Percentiles rank a stretch among this genome's conserved stretches.
Conservation (phyloP, 371 early-diverging fungal species). For the Phascolomyces articulosus region DNA sequence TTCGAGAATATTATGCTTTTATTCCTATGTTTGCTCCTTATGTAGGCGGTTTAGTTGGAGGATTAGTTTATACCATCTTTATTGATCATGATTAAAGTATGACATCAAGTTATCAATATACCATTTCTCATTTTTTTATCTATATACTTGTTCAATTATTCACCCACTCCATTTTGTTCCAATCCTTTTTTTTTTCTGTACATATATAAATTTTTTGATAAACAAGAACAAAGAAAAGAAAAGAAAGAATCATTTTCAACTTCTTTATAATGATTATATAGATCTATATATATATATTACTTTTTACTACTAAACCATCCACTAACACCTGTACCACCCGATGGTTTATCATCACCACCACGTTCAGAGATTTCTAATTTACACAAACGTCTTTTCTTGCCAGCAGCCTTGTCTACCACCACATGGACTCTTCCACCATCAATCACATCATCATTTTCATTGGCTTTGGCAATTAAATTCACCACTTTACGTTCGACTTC, state of each 20-base stretch:
- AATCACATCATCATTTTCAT: slow-evolving; percentile 60
- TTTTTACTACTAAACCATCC: slow-evolving; percentile 46
- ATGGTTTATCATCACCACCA: slow-evolving; percentile 40
- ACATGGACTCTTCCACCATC: slow-evolving; percentile 52
- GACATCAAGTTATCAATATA: too few relatives aligned
- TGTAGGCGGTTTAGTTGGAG: slow-evolving; percentile 73
- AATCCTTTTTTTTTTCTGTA: too few relatives aligned
- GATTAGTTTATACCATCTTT: slow-evolving; percentile 66
- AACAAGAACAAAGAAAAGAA: too few relatives aligned
- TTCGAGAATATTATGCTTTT: slow-evolving; percentile 71
- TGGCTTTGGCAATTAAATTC: slow-evolving; percentile 59
- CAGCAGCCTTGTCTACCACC: slow-evolving; percentile 35
- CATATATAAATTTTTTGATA: too few relatives aligned
- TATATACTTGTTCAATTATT: neutral
- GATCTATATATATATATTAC: slow-evolving; percentile 13
- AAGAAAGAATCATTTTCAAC: too few relatives aligned
- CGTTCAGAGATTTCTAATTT: slow-evolving; percentile 44
- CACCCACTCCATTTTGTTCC: too few relatives aligned
- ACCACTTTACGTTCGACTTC: slow-evolving; percentile 62
- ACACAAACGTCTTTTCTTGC: slow-evolving; percentile 34
- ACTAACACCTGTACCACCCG: slow-evolving; percentile 10
- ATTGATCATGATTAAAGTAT: slow-evolving; percentile 41
- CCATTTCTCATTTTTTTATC: too few relatives aligned
- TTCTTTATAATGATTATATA: too few relatives aligned
- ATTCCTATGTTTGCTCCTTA: slow-evolving; percentile 84